Evolutionary conservation across 495 filamentous ascomycete genomes (phyloP), one percentile per base, ranked within the genome.

Genomic region (Xanthoparmelia taractica): DNA sequence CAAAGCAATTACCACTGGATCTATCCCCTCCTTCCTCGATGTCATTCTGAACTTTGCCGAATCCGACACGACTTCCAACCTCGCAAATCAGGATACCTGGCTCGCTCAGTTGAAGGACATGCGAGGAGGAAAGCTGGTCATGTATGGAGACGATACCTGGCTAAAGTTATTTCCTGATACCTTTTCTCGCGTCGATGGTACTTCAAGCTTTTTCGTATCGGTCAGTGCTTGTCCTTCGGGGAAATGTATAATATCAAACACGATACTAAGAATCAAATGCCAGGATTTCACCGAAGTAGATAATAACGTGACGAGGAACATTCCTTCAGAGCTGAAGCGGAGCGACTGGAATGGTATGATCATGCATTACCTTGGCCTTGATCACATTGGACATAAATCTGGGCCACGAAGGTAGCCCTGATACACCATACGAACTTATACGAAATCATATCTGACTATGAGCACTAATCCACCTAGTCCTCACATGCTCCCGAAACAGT

Each of bases 91-190:
- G 74, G 94, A 99, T 71, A 96, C 90, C 20, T 97, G 95, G 92
- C 81, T 97, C 45, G 88, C 90, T 31, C 94, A 99, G 75, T 82
- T 99, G 74, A 91, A 85, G 73, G 84, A 86, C 37, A 88, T 84
- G 72, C 70, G 71, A 3, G 68, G 68, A 29, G 89, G 87, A 33
- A 89, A 88, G 65, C 78, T 97, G 58, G 78, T 96, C 71, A 93
- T 99, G 89, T 96, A 95, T 68, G 94, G 94, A 50, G 94, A 99
- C 71, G 94, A 99, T 73, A 99, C 94, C 18, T 99, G 94, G 94
- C 77, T 97, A 61, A 97, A 96, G 73, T 81, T 99, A 40, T 97
- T 99, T 71, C 94, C 94, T 8, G 84, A 81, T 11, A 87, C 85
- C 43, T 99, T 99, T 75, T 82, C 83, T 66, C 84, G 92, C 37